Evolutionary conservation across 2,329 filamentous ascomycete genomes (phyloP).

Genomic region (Alternaria sp.): DNA sequence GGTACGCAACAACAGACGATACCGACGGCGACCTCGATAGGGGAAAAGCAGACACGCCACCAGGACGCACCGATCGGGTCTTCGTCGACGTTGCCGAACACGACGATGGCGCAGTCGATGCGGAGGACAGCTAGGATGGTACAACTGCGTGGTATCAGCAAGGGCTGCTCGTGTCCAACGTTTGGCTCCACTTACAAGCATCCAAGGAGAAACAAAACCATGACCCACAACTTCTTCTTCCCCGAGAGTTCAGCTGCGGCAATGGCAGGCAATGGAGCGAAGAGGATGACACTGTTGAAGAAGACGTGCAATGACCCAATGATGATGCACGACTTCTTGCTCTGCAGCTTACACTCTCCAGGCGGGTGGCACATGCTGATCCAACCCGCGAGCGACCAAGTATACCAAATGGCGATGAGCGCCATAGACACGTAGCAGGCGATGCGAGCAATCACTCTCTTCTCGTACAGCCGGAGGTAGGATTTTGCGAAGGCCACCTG

Average conservation of each 20-base stretch:
- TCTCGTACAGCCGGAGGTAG: slow-evolving; percentile 31
- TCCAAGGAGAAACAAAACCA: slow-evolving; percentile 26
- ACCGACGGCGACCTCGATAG: slow-evolving; percentile 33
- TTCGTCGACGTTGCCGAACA: slow-evolving; percentile 26
- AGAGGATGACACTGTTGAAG: slow-evolving; percentile 28
- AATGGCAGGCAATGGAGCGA: slow-evolving; percentile 25
- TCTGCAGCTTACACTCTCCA: slow-evolving; percentile 26
- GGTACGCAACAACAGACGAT: slow-evolving; percentile 34
- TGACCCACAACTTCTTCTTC: slow-evolving; percentile 24
- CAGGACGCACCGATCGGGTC: slow-evolving; percentile 32
- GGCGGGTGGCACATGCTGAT: slow-evolving; percentile 32
- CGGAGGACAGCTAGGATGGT: slow-evolving; percentile 30
- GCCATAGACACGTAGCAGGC: slow-evolving; percentile 24
- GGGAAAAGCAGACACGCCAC: slow-evolving; percentile 33
- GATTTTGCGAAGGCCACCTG: slow-evolving; percentile 30
- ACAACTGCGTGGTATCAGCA: slow-evolving; percentile 24
- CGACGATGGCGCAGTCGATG: slow-evolving; percentile 31
- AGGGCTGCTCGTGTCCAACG: background rate
- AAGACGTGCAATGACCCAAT: slow-evolving; percentile 33
- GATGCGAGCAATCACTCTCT: slow-evolving; percentile 14
- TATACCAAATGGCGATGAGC: slow-evolving; percentile 25
- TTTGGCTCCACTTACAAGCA: slow-evolving; percentile 25
- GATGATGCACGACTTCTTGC: slow-evolving; percentile 27
- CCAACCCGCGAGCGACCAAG: slow-evolving; percentile 29
- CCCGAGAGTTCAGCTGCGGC: slow-evolving; percentile 20